phyloP scores from a whole-genome alignment of 768 basidiomycete genomes.

The Rhodotorula graminis region DNA sequence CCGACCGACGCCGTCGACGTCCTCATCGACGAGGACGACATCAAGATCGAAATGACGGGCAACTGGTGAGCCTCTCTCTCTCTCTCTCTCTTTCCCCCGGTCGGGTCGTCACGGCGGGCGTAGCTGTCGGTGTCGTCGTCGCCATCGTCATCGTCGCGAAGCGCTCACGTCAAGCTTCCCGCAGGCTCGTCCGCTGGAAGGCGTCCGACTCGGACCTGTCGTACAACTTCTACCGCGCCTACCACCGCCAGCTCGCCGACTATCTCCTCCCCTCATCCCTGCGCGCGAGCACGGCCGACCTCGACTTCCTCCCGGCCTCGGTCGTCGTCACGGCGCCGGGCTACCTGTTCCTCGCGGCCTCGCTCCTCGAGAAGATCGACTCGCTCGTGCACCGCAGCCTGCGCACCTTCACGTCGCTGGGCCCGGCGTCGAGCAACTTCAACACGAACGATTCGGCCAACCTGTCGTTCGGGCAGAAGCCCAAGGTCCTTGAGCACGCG shows the following conservation, averaged over 20 bases:
- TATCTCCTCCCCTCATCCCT: conserved; percentile 36
- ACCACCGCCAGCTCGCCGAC: conserved; percentile 49
- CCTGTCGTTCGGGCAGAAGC: conserved; percentile 49
- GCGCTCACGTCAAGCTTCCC: not conserved
- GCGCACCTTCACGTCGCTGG: conserved; percentile 51
- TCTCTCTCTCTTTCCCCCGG: not conserved
- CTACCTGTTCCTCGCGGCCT: conserved; percentile 50
- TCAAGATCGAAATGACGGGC: conserved; percentile 40
- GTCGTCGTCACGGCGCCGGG: conserved; percentile 48
- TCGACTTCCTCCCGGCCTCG: conserved; percentile 10
- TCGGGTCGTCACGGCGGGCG: too few relatives aligned
- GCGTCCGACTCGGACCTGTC: conserved; percentile 53
- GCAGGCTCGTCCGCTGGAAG: conserved; percentile 52
- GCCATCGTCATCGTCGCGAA: too few relatives aligned
- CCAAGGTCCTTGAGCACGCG: conserved; percentile 51
- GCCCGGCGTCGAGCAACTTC: conserved; percentile 41
- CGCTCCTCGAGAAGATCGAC: conserved; percentile 50
- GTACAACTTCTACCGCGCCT: conserved; percentile 52
- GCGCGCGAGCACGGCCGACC: conserved; percentile 1
- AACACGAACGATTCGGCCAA: conserved; percentile 50
- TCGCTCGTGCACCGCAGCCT: conserved; percentile 52
- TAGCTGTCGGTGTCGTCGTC: too few relatives aligned
- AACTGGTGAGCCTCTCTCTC: conserved; percentile 37
- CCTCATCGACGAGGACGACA: conserved; percentile 43
- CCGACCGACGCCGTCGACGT: conserved; percentile 44